These are phyloP conservation scores for Calonectria henricotiae DNA, from an alignment of 2,329 filamentous ascomycete species.

Conservation along the genomic window DNA sequence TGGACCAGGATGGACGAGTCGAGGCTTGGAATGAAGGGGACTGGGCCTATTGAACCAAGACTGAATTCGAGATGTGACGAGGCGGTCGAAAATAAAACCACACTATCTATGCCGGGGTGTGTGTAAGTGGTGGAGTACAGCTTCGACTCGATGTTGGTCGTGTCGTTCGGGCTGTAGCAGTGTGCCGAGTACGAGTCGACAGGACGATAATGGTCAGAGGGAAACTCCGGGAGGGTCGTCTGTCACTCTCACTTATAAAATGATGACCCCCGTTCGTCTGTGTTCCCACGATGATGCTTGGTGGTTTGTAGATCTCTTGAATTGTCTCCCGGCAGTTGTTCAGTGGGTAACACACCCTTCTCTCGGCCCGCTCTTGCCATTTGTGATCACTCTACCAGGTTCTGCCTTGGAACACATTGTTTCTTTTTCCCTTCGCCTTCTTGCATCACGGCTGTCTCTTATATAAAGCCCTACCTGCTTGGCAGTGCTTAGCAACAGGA, in stretches of 20 bases:
- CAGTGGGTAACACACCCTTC: constrained; percentile 21
- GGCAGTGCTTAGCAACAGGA: not conserved
- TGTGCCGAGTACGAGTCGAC: constrained; percentile 30
- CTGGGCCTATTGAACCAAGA: constrained; percentile 4
- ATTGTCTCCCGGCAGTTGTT: not conserved
- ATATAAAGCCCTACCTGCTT: not conserved
- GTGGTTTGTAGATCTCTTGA: constrained; percentile 23
- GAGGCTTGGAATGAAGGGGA: constrained; percentile 21
- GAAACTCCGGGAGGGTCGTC: constrained; percentile 9
- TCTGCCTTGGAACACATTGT: not conserved
- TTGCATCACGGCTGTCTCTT: constrained; percentile 1
- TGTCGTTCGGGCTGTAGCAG: not conserved
- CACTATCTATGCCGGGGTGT: constrained; percentile 14
- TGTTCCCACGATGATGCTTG: constrained; percentile 28
- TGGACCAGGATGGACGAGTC: constrained; percentile 23
- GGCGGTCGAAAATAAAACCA: constrained; percentile 17
- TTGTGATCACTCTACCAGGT: constrained; percentile 16
- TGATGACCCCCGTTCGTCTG: constrained; percentile 32
- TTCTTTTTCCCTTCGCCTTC: constrained; percentile 1
- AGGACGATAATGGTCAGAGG: not conserved
- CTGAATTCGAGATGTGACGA: constrained; percentile 20
- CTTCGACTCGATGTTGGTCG: constrained; percentile 21
- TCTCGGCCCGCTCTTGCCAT: constrained; percentile 1
- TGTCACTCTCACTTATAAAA: constrained; percentile 27
- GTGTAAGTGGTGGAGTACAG: constrained; percentile 29